A percentile compares a stretch with the other conserved stretches of the same genome.
Evolutionary conservation across 176 grass and related monocot genomes (phyloP).

Genomic region (Guadua angustifolia): DNA sequence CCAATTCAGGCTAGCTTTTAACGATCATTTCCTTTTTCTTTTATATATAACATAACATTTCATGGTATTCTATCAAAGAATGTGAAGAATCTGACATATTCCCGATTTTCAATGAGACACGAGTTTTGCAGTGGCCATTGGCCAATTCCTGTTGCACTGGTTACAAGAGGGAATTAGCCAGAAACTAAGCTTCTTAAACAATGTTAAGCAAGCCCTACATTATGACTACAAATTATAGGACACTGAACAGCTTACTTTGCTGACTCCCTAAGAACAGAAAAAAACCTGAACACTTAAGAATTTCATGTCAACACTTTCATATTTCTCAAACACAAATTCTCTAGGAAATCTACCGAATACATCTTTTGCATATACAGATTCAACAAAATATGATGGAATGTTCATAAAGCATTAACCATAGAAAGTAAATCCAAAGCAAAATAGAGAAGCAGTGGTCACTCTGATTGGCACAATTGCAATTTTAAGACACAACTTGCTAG

Average conservation of each 20-base stretch:
- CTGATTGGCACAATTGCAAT: slow-evolving; percentile 16
- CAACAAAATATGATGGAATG: slow-evolving; percentile 3
- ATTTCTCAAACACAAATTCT: slow-evolving; percentile 12
- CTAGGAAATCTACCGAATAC: slow-evolving; percentile 12
- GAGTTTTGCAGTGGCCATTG: slow-evolving; percentile 22
- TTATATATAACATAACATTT: slow-evolving; percentile 17
- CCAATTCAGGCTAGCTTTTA: slow-evolving; percentile 9
- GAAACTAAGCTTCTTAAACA: neutral
- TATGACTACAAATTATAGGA: slow-evolving; percentile 15
- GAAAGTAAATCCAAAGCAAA: neutral
- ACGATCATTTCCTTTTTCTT: neutral
- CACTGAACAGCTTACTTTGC: neutral
- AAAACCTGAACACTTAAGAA: neutral
- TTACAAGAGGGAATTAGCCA: neutral
- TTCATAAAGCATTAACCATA: slow-evolving; percentile 1
- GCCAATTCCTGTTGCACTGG: neutral
- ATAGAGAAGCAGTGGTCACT: neutral
- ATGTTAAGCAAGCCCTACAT: neutral
- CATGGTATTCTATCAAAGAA: neutral
- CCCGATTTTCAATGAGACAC: neutral
- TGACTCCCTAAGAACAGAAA: neutral
- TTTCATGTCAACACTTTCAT: slow-evolving; percentile 7
- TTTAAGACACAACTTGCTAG: slow-evolving; percentile 13
- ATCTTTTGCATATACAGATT: neutral
- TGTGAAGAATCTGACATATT: neutral